phyloP scores from a whole-genome alignment of 2,329 filamentous ascomycete species.

The Aureobasidium subglaciale region DNA sequence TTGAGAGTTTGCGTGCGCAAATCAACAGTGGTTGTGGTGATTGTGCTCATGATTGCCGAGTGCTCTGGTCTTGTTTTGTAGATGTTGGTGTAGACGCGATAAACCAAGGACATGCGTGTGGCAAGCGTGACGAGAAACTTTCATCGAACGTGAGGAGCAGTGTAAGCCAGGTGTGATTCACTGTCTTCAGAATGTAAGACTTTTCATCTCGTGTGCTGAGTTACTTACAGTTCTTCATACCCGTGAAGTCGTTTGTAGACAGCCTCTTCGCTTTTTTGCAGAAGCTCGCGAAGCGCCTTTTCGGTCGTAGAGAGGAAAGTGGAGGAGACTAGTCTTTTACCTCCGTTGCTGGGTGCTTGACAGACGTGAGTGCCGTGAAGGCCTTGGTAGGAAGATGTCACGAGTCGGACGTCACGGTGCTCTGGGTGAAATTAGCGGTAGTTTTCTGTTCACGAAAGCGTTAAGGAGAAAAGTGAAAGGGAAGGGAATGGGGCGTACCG shows the following conservation, averaged over 20 bases:
- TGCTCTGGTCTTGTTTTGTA: too few relatives aligned
- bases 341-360: not conserved
- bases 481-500: not conserved
- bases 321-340: not conserved
- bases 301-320: not conserved
- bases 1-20: too few relatives aligned
- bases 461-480: too few relatives aligned
- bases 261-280: not conserved
- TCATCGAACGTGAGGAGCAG: too few relatives aligned
- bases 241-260: not conserved
- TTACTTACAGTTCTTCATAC: not conserved
- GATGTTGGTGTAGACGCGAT: too few relatives aligned
- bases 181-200: too few relatives aligned
- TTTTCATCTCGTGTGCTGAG: too few relatives aligned
- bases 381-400: not conserved
- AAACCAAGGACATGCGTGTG: too few relatives aligned
- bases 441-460: not conserved
- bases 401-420: not conserved
- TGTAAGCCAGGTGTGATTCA: too few relatives aligned
- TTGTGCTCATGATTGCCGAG: too few relatives aligned
- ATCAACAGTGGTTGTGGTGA: too few relatives aligned
- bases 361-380: not conserved
- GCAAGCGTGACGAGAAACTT: too few relatives aligned
- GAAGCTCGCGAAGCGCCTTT: not conserved
- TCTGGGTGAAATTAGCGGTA: not conserved